These are phyloP conservation scores for Cutaneotrichosporon spelunceum DNA, from an alignment of 1,284 basidiomycete species.

Conservation along the genomic window DNA sequence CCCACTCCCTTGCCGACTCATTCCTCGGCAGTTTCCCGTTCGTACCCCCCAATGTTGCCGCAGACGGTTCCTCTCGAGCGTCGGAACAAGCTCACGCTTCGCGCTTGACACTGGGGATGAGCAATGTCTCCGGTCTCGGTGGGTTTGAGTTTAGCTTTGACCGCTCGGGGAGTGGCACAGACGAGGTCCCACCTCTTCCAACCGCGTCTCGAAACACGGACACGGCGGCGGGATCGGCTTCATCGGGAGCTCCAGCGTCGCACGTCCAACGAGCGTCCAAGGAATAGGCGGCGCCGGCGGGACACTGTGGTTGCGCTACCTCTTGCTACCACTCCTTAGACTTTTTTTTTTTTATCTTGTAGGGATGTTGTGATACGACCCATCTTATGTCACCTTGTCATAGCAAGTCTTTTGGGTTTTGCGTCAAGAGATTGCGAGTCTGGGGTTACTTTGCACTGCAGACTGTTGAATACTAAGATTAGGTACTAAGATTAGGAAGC, in stretches of 20 bases:
- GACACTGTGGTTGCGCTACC: background rate
- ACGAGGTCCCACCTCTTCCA: background rate
- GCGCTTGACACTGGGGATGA: slow-evolving; percentile 32
- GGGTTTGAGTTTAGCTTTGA: slow-evolving; percentile 46
- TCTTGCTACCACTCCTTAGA: background rate
- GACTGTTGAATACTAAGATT: background rate
- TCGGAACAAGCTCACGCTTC: slow-evolving; percentile 8
- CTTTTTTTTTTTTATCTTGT: slow-evolving; percentile 1
- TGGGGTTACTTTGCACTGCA: no score
- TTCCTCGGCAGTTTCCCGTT: slow-evolving; percentile 49
- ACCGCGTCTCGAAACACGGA: background rate
- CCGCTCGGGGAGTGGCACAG: slow-evolving; percentile 1
- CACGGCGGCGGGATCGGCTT: background rate
- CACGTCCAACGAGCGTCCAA: background rate
- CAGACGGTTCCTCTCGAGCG: slow-evolving; percentile 8
- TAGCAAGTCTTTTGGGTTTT: background rate
- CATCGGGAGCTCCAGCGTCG: background rate
- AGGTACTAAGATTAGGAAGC: background rate
- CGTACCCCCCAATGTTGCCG: slow-evolving; percentile 39
- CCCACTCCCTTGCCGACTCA: slow-evolving; percentile 41
- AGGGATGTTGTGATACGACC: slow-evolving; percentile 9
- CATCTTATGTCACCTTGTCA: background rate
- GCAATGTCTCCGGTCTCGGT: slow-evolving; percentile 40
- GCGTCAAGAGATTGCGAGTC: no score
- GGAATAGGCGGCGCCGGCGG: background rate